phyloP scores from a whole-genome alignment of 805 yeast genomes.

The Nematodospora valgi region DNA sequence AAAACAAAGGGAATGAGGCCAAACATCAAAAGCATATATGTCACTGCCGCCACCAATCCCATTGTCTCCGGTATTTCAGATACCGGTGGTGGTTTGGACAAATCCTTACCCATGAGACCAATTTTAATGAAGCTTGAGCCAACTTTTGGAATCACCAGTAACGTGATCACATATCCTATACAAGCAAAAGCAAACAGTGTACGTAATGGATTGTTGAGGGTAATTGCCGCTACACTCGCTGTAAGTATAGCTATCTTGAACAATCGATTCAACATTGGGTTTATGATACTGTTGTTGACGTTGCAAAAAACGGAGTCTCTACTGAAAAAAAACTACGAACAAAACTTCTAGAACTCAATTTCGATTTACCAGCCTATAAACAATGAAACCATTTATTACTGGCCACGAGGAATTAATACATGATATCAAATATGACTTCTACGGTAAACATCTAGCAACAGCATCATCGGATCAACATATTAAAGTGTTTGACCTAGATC shows the following conservation, averaged over 20 bases:
- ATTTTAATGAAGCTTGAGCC: constrained; percentile 63
- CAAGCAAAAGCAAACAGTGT: constrained; percentile 67
- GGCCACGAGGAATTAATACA: constrained; percentile 93
- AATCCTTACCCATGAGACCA: constrained; percentile 84
- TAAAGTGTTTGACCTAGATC: constrained; percentile 78
- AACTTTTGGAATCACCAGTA: constrained; percentile 64
- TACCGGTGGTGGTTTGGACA: constrained; percentile 73
- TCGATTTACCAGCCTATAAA: not conserved
- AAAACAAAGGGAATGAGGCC: constrained; percentile 86
- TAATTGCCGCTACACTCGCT: constrained; percentile 20
- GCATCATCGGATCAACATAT: constrained; percentile 94
- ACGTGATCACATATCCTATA: constrained; percentile 61
- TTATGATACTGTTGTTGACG: constrained; percentile 4
- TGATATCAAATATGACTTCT: constrained; percentile 87
- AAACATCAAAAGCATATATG: constrained; percentile 77
- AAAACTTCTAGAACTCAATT: not conserved
- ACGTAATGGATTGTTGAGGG: constrained; percentile 46
- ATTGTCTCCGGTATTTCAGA: constrained; percentile 74
- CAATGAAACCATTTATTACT: constrained; percentile 69
- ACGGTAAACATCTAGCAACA: constrained; percentile 89
- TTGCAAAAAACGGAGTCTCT: constrained; percentile 1
- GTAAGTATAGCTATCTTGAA: constrained; percentile 12
- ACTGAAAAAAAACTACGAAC: not conserved
- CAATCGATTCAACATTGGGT: constrained; percentile 1
- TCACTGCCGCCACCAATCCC: constrained; percentile 85